These are phyloP conservation scores for Hypocrella siamensis DNA, from an alignment of 2,329 filamentous ascomycete genomes.

Conservation along the genomic window DNA sequence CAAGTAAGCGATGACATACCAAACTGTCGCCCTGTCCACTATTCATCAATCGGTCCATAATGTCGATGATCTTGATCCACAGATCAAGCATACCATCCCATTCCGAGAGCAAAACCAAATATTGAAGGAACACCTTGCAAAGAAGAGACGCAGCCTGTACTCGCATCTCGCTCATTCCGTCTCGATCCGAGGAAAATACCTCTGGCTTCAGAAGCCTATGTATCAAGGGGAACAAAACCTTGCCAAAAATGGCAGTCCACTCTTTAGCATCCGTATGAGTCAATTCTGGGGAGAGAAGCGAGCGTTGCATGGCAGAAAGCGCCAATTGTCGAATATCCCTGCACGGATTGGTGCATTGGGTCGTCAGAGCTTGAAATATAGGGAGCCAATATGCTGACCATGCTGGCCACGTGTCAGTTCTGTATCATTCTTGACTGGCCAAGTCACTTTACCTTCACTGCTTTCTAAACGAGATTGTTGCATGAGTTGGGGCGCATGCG, in stretches of 20 bases:
- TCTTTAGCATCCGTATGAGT: slow-evolving; percentile 73
- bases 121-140: slow-evolving; percentile 92
- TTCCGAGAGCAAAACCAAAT: slow-evolving; percentile 68
- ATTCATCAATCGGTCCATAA: slow-evolving; percentile 94
- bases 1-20: slow-evolving; percentile 34
- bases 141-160: slow-evolving; percentile 82
- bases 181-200: slow-evolving; percentile 77
- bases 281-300: slow-evolving; percentile 70
- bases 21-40: slow-evolving; percentile 82
- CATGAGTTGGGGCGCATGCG: slow-evolving; percentile 72
- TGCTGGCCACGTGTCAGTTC: slow-evolving; percentile 30
- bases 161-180: slow-evolving; percentile 90
- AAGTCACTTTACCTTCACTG: slow-evolving; percentile 47
- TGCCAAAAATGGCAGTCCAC: slow-evolving; percentile 89
- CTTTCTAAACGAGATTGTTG: slow-evolving; percentile 84
- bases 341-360: slow-evolving; percentile 87
- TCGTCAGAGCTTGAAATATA: slow-evolving; percentile 75
- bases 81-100: slow-evolving; percentile 83
- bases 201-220: slow-evolving; percentile 80
- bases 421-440: background rate
- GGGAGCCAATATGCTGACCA: slow-evolving; percentile 98
- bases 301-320: slow-evolving; percentile 71
- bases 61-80: slow-evolving; percentile 82
- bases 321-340: slow-evolving; percentile 84
- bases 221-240: slow-evolving; percentile 88